Percentiles rank a stretch among this genome's conserved stretches.
Conservation (phyloP, 306 rosid species). For the Prunus campanulata region DNA sequence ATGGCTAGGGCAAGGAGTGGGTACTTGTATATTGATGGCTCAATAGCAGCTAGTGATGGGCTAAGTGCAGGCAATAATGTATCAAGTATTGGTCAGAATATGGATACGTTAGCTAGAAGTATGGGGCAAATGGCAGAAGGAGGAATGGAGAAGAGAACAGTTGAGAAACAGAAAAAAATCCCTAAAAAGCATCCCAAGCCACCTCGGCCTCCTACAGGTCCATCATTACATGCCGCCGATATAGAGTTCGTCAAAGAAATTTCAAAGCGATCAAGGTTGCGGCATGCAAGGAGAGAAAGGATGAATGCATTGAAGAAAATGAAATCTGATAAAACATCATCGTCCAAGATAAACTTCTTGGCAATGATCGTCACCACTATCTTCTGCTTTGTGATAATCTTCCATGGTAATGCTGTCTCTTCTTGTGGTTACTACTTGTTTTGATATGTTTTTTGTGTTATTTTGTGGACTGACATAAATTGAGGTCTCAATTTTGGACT, state of each 20-base stretch:
- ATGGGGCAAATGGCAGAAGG: background rate
- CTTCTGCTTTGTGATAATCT: slow-evolving; percentile 34
- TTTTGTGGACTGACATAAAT: background rate
- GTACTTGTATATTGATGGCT: background rate
- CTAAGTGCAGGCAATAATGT: slow-evolving; percentile 10
- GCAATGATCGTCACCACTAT: slow-evolving; percentile 30
- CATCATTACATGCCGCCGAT: slow-evolving; percentile 30
- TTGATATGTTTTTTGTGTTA: background rate
- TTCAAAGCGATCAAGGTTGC: slow-evolving; percentile 17
- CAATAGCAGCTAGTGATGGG: slow-evolving; percentile 10
- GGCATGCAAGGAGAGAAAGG: slow-evolving; percentile 22
- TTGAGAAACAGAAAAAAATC: slow-evolving; percentile 11
- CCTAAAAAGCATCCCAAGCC: slow-evolving; percentile 35
- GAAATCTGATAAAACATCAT: slow-evolving; percentile 19
- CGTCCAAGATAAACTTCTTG: slow-evolving; percentile 22
- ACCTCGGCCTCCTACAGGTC: slow-evolving; percentile 39
- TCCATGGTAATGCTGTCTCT: slow-evolving; percentile 26
- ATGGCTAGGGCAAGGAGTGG: slow-evolving; percentile 24
- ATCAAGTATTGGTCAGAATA: background rate
- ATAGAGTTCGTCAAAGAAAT: slow-evolving; percentile 31
- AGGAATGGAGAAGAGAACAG: slow-evolving; percentile 3
- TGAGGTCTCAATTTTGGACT: background rate
- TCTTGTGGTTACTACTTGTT: background rate
- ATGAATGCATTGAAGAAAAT: slow-evolving; percentile 18
- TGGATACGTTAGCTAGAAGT: slow-evolving; percentile 12